Conservation (phyloP, 306 rosid genomes). For the Cercis canadensis region DNA sequence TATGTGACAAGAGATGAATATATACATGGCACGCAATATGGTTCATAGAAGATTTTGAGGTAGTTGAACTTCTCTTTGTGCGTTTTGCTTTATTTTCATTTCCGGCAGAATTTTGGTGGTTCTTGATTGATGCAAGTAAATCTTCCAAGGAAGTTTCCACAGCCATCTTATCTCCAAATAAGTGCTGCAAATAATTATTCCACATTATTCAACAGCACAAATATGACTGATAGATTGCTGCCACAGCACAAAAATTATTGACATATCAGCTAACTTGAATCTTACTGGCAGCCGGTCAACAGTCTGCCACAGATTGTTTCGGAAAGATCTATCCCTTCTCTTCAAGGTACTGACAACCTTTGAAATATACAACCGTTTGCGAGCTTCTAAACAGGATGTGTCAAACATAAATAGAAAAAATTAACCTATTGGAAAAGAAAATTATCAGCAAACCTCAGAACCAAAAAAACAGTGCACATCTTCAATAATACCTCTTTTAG, state of each 20-base stretch:
- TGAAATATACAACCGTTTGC: slow-evolving; percentile 51
- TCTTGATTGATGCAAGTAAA: slow-evolving; percentile 52
- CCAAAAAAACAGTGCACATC: slow-evolving; percentile 20
- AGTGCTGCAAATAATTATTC: slow-evolving; percentile 59
- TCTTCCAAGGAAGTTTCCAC: slow-evolving; percentile 61
- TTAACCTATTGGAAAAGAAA: neutral
- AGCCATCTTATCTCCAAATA: slow-evolving; percentile 49
- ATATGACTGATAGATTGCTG: neutral
- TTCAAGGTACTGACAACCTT: slow-evolving; percentile 57
- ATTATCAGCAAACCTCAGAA: slow-evolving; percentile 28
- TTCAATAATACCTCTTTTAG: slow-evolving; percentile 52
- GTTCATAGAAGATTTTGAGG: slow-evolving; percentile 54
- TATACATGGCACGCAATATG: slow-evolving; percentile 63
- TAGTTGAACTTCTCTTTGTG: slow-evolving; percentile 50
- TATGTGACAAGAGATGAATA: slow-evolving; percentile 34
- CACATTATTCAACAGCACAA: slow-evolving; percentile 33
- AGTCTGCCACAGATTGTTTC: slow-evolving; percentile 58
- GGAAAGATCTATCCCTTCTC: slow-evolving; percentile 74
- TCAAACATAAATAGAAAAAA: slow-evolving; percentile 30
- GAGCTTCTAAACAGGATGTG: slow-evolving; percentile 50
- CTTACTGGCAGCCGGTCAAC: slow-evolving; percentile 65
- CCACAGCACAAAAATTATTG: neutral
- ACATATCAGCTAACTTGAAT: slow-evolving; percentile 5
- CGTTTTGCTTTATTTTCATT: slow-evolving; percentile 53
- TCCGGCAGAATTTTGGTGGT: slow-evolving; percentile 32